Evolutionary conservation across 768 basidiomycete genomes (phyloP), one percentile per base, ranked within the genome.

Genomic region (Auricularia cornea): DNA sequence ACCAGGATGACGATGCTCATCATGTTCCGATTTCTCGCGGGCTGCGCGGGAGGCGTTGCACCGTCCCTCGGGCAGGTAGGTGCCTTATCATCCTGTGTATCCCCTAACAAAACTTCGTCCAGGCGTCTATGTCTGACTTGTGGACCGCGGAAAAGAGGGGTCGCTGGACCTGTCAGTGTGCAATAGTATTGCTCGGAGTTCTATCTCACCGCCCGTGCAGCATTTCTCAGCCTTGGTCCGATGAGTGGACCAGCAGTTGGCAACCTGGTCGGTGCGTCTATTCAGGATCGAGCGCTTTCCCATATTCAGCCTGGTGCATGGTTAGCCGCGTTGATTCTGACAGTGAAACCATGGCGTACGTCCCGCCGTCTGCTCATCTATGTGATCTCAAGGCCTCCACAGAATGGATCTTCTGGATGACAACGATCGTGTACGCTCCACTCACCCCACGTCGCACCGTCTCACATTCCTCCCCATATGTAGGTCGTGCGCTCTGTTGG

Each of bases 341-440:
- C 35, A 14, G 18, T 29, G 8, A 63, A 28, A 30, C 56, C 35
- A 10, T 63, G 56, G 62, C 35, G 62, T 63, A 48, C 33, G 62
- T 60, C 20, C 32, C 5, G 18, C 44, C 3, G 5, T 18, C 35
- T 14, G n/a, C n/a, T n/a, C n/a, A n/a, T n/a, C n/a, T n/a, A n/a
- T n/a, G n/a, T n/a, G n/a, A n/a, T 41, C 44, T 38, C 28, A 60
- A 23, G 3, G 16, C 18, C 5, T 44, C 33, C 2, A 33, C 48
- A 63, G 62, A 11, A 20, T 63, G 62, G 62, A 60, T 60, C 12
- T 63, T 63, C 4, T 63, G 62, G 62, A 60, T 41, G 30, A 33
- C 59, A 20, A 60, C 35, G 10, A 63, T 63, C 8, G 30, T 38
- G 62, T 60, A 60, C n/a, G 62, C 20, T 31, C 18, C 38, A 57